phyloP scores from a whole-genome alignment of 371 early-diverging fungal species.

The Apophysomyces sp. region DNA sequence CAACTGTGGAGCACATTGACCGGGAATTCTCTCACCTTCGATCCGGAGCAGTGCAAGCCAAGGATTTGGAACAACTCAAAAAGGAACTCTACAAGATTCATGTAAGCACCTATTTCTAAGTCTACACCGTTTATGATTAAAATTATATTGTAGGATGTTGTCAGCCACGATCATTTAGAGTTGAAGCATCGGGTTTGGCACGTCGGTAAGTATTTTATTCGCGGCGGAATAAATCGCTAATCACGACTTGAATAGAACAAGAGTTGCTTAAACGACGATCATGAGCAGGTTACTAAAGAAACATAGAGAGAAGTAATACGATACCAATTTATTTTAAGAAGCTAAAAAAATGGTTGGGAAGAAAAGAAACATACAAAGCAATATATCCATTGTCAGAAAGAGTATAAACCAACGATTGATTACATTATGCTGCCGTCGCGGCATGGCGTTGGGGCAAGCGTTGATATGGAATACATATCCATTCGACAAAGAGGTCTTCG shows the following conservation, averaged over 20 bases:
- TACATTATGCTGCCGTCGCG: too few species aligned
- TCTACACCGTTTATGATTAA: neutral
- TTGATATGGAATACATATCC: too few species aligned
- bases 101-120: conserved; percentile 5
- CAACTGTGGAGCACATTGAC: conserved; percentile 15
- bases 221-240: neutral
- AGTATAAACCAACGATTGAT: too few species aligned
- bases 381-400: too few species aligned
- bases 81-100: conserved; percentile 15
- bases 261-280: neutral
- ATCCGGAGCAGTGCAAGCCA: conserved; percentile 3
- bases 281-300: neutral
- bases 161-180: conserved; percentile 15
- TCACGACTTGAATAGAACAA: neutral
- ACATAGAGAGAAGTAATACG: too few species aligned
- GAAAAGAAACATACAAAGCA: too few species aligned
- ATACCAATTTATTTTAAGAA: too few species aligned
- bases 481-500: too few species aligned
- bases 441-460: too few species aligned
- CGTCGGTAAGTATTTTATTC: conserved; percentile 3
- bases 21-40: conserved; percentile 8
- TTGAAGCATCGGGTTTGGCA: conserved; percentile 12
- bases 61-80: conserved; percentile 12
- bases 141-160: conserved; percentile 3
- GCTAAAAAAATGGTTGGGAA: too few species aligned